A percentile compares a stretch with the other conserved stretches of the same genome.
phyloP scores from a whole-genome alignment of 345 rosid species.

The Eucalyptus regnans region DNA sequence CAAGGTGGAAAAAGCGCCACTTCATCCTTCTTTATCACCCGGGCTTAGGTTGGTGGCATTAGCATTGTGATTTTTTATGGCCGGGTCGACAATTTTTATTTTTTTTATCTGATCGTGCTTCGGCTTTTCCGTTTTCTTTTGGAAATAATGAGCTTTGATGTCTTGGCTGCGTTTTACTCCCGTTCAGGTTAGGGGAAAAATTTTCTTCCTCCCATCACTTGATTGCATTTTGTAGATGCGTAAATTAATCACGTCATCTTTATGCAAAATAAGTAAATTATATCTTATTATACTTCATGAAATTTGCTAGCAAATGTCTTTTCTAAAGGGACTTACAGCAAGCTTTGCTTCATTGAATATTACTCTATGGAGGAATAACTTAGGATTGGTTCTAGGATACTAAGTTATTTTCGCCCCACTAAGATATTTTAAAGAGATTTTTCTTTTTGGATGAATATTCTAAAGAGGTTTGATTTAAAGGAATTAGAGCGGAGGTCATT shows the following conservation, averaged over 20 bases:
- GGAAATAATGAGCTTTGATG: background rate
- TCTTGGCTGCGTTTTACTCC: background rate
- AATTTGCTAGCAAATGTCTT: background rate
- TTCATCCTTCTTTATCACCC: background rate
- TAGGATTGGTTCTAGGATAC: background rate
- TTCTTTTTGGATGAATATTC: no score
- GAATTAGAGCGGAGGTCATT: rapidly evolving
- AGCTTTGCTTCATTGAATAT: background rate
- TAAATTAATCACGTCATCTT: background rate
- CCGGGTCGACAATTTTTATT: no score
- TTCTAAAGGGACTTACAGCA: background rate
- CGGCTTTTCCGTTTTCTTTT: background rate
- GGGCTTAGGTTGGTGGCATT: background rate
- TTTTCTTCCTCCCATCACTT: background rate
- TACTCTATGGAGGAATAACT: background rate
- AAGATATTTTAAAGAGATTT: no score
- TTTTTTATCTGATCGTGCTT: background rate
- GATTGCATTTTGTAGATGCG: background rate
- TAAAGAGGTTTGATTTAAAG: background rate
- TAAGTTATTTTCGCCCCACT: background rate
- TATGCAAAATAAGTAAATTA: background rate
- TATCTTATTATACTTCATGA: background rate
- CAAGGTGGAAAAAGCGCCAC: background rate
- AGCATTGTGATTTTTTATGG: background rate
- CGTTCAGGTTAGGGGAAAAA: background rate